Evolutionary conservation across 345 rosid species (phyloP).

Genomic region (Raphanus raphanistrum): DNA sequence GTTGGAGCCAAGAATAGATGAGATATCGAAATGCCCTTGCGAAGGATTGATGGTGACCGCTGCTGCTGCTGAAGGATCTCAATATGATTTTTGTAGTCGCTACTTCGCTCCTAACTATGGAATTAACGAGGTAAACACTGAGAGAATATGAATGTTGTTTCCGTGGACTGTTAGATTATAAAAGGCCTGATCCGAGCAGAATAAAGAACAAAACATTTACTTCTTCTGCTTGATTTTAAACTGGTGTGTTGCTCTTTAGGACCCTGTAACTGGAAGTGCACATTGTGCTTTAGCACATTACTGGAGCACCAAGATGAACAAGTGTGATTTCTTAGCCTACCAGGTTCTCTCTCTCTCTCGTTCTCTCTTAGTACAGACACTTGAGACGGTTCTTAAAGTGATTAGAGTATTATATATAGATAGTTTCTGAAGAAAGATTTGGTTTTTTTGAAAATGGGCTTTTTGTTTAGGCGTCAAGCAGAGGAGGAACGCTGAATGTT

Average conservation of each 20-base stretch:
- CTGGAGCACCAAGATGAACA: constrained; percentile 43
- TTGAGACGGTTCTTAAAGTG: background rate
- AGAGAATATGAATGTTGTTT: background rate
- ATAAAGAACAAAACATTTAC: background rate
- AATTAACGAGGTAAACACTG: constrained; percentile 26
- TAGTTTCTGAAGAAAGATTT: constrained; percentile 1
- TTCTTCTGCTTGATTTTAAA: background rate
- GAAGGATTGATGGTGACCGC: constrained; percentile 61
- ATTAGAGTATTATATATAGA: background rate
- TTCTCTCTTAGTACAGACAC: background rate
- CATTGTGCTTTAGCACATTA: constrained; percentile 75
- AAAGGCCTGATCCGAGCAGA: background rate
- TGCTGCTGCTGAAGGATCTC: constrained; percentile 47
- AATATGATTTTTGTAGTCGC: constrained; percentile 38
- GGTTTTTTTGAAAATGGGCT: background rate
- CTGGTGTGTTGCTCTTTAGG: constrained; percentile 42
- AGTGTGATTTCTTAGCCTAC: constrained; percentile 52
- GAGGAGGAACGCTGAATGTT: constrained; percentile 57
- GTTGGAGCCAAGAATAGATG: constrained; percentile 52
- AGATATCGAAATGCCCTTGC: constrained; percentile 57
- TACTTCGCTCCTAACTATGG: constrained; percentile 42
- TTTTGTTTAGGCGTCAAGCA: constrained; percentile 54
- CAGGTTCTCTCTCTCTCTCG: constrained; percentile 33
- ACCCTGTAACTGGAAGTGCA: constrained; percentile 78
- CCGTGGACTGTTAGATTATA: background rate